Evolutionary conservation across 2,329 filamentous ascomycete genomes (phyloP).

Genomic region (Apiospora rasikravindrae): DNA sequence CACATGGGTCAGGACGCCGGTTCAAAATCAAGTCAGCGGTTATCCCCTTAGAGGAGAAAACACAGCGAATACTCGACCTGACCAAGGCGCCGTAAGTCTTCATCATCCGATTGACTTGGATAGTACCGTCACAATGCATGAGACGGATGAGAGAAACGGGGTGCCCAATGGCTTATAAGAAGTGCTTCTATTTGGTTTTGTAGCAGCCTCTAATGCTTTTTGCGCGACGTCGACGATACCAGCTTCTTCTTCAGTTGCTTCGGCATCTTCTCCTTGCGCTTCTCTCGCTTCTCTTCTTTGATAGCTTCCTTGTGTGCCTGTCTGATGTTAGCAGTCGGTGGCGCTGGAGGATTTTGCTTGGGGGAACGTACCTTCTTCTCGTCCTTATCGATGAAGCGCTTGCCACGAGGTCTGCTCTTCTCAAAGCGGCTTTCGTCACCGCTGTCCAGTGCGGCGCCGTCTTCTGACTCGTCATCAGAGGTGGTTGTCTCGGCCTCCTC

Average conservation of each 20-base stretch:
- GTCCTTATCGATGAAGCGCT: constrained; percentile 90
- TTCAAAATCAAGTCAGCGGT: constrained; percentile 41
- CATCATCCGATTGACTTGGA: constrained; percentile 52
- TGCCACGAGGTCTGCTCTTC: constrained; percentile 75
- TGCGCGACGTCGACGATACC: constrained; percentile 65
- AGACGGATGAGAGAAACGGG: not conserved
- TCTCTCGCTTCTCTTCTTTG: constrained; percentile 94
- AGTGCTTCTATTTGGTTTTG: constrained; percentile 3
- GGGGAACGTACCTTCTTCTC: constrained; percentile 70
- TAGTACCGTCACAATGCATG: not conserved
- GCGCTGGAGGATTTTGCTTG: not conserved
- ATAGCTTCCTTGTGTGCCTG: constrained; percentile 81
- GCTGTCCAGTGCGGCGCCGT: constrained; percentile 52
- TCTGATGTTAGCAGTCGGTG: constrained; percentile 31
- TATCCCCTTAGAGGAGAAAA: constrained; percentile 39
- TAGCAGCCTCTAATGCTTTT: constrained; percentile 59
- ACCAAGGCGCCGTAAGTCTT: constrained; percentile 38
- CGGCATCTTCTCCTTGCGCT: constrained; percentile 93
- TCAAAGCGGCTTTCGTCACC: constrained; percentile 62
- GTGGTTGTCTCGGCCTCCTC: constrained; percentile 42
- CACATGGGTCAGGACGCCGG: constrained; percentile 43
- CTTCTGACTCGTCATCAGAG: constrained; percentile 51
- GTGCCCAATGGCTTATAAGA: not conserved
- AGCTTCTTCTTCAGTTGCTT: constrained; percentile 95
- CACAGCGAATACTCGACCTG: constrained; percentile 30